Conservation (phyloP, 1,284 basidiomycete genomes). For the Flammula alnicola region DNA sequence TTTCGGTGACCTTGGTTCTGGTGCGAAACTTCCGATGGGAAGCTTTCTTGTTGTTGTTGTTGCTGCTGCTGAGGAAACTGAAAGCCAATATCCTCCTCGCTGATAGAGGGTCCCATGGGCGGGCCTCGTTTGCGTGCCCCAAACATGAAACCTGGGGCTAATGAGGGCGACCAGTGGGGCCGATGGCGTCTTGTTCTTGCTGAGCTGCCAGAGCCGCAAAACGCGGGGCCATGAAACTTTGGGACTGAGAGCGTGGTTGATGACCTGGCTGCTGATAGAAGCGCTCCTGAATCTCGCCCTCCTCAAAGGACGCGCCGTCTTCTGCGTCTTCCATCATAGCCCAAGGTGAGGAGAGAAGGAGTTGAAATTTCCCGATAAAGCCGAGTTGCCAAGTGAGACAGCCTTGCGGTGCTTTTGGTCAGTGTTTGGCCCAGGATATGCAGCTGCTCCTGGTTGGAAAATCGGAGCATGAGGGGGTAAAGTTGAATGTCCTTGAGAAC, state of each 20-base stretch:
- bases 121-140: constrained; percentile 70
- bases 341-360: constrained; percentile 79
- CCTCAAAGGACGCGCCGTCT: constrained; percentile 67
- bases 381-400: constrained; percentile 66
- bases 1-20: constrained; percentile 57
- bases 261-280: constrained; percentile 52
- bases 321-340: constrained; percentile 83
- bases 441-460: constrained; percentile 68
- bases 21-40: constrained; percentile 39
- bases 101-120: constrained; percentile 72
- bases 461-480: constrained; percentile 68
- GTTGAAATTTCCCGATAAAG: constrained; percentile 62
- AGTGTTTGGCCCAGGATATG: constrained; percentile 53
- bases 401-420: constrained; percentile 81
- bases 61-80: constrained; percentile 80
- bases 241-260: constrained; percentile 74
- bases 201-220: constrained; percentile 86
- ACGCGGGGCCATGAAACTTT: constrained; percentile 84
- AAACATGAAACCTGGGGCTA: constrained; percentile 89
- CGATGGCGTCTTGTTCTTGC: constrained; percentile 71
- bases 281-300: constrained; percentile 74
- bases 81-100: constrained; percentile 78
- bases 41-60: constrained; percentile 29
- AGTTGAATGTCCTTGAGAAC: constrained; percentile 43
- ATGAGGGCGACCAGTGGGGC: constrained; percentile 87